Evolutionary conservation across 2,329 filamentous ascomycete genomes (phyloP).

Genomic region (Xylaria sp.): DNA sequence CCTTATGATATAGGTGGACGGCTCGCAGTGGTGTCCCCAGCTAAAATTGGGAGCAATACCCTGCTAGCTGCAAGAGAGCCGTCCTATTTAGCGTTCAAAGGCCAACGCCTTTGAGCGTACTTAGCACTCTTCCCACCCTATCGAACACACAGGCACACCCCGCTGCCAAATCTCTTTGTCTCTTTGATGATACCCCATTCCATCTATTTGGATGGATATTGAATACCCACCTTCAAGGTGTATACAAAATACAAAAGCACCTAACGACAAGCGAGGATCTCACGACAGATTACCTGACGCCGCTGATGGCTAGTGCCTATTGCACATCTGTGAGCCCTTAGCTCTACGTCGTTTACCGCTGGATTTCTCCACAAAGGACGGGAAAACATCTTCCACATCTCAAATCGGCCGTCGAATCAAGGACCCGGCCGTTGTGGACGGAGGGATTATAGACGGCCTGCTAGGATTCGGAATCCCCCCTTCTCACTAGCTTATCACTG

Average conservation of each 20-base stretch:
- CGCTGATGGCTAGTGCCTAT: neutral
- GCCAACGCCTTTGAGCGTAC: neutral
- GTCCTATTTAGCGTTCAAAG: neutral
- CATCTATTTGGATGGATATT: slow-evolving; percentile 14
- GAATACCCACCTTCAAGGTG: slow-evolving; percentile 1
- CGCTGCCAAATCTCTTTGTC: slow-evolving; percentile 12
- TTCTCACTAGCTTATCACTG: neutral
- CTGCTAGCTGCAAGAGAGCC: neutral
- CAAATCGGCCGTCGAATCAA: neutral
- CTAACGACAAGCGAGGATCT: neutral
- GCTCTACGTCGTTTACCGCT: neutral
- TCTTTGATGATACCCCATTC: slow-evolving; percentile 25
- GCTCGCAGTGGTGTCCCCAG: neutral
- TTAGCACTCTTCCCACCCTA: neutral
- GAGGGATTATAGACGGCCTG: neutral
- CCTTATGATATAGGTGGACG: neutral
- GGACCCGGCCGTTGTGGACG: neutral
- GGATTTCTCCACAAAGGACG: neutral
- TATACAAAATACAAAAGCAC: neutral
- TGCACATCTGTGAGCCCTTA: neutral
- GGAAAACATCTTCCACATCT: too few species aligned
- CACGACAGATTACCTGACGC: neutral
- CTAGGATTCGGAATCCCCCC: neutral
- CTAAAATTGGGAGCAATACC: neutral
- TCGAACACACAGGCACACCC: slow-evolving; percentile 8